Base-by-base conservation (phyloP, 768 basidiomycete species). In the Pulveroboletus frians region DNA sequence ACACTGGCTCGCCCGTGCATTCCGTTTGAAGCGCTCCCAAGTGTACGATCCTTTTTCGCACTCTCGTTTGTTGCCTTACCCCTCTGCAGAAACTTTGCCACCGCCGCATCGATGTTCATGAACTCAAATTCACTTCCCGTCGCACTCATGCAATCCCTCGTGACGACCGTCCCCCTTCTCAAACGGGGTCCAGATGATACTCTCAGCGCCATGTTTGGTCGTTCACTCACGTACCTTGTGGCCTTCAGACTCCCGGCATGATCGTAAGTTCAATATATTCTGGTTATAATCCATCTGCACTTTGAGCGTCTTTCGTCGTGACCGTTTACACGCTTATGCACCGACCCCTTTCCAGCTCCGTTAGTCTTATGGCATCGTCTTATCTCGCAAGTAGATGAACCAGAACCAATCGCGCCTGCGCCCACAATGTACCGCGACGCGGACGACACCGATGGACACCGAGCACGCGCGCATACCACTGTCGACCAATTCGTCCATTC, bases 241-340 rank as follows among this genome's bases (percentile, higher is more conserved):
- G 75, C 97, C 18, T 94, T 94, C 66, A 92, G 88, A 96, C 94
- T 0, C 76, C 98, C 29, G 95, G 96, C 38, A 95, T 95, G 92
- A 82, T 97, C 61, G 89, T 92, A 60, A 58, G 85, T 76, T 26
- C 17, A 23, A 17, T 10, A 45, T 30, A 17, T 37, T n/a, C 18
- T 32, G 34, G 2, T 29, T 29, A 5, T 18, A 7, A 29, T 29
- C 29, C 29, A 9, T 8, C 10, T 29, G 29, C 5, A 11, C 8
- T 0, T 14, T 15, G 8, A 4, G n/a, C 39, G 41, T 35, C 43
- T 7, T 35, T 31, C 14, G 5, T 15, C 9, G 5, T 4, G 15
- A 20, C 15, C 9, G 15, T 2, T 42, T 18, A 18, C 17, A 27
- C 23, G 3, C 23, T 23, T 5, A 5, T 23, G 23, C 5, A 6